phyloP scores from a whole-genome alignment of 768 basidiomycete genomes.

The Russula compacta region DNA sequence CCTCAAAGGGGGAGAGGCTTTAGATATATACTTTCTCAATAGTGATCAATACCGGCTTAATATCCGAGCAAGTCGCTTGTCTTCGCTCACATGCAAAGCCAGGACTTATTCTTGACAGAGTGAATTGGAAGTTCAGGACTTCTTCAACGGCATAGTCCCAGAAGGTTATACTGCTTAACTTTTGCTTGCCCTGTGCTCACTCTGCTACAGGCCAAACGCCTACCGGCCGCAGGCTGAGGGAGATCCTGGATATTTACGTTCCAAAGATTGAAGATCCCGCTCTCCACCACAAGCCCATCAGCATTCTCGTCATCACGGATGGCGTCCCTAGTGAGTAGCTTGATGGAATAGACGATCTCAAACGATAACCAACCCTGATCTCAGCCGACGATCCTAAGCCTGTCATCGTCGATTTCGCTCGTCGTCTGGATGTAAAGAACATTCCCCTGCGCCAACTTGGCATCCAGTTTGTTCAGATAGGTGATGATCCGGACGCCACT shows the following conservation, averaged over 20 bases:
- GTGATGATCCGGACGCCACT: slow-evolving; percentile 25
- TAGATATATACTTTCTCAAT: slow-evolving; percentile 39
- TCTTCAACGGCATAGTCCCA: slow-evolving; percentile 12
- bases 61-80: slow-evolving; percentile 24
- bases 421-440: slow-evolving; percentile 26
- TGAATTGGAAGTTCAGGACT: slow-evolving; percentile 1
- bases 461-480: slow-evolving; percentile 36
- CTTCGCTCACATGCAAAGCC: slow-evolving; percentile 10
- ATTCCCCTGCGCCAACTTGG: slow-evolving; percentile 29
- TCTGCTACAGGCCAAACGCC: slow-evolving; percentile 28
- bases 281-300: slow-evolving; percentile 30
- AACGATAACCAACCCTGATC: background rate
- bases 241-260: slow-evolving; percentile 32
- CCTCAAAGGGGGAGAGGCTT: slow-evolving; percentile 31
- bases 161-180: background rate
- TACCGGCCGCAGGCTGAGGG: slow-evolving; percentile 30
- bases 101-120: background rate
- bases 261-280: slow-evolving; percentile 25
- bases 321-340: slow-evolving; percentile 32
- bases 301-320: slow-evolving; percentile 32
- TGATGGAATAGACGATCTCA: background rate
- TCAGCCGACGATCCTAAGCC: slow-evolving; percentile 21
- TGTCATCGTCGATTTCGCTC: slow-evolving; percentile 19
- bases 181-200: slow-evolving; percentile 7
- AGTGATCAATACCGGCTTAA: slow-evolving; percentile 5